phyloP scores from a whole-genome alignment of 371 early-diverging fungal species.

The Apophysomyces trapeziformis region DNA sequence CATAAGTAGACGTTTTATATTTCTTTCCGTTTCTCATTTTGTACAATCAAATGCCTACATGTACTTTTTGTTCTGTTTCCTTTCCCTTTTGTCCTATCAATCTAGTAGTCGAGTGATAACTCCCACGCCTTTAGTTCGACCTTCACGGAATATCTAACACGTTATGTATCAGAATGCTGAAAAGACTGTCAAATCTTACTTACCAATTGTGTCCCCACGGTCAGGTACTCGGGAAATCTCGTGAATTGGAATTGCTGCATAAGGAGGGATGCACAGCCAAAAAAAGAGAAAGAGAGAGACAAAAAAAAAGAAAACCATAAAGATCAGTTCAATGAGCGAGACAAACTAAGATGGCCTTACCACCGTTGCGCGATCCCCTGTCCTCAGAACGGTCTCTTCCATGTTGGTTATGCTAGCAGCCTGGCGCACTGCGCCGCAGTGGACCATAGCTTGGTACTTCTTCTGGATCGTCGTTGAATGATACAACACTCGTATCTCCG shows the following conservation, averaged over 20 bases:
- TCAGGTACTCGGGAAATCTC: conserved; percentile 82
- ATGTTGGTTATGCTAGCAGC: conserved; percentile 84
- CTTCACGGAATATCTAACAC: conserved; percentile 76
- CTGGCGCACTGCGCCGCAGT: conserved; percentile 90
- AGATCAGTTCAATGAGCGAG: neutral
- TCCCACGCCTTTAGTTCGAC: conserved; percentile 92
- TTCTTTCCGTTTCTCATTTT: neutral
- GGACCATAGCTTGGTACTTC: conserved; percentile 94
- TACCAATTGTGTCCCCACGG: conserved; percentile 73
- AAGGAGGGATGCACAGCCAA: too few species aligned
- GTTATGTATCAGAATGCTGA: neutral
- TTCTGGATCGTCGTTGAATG: conserved; percentile 90
- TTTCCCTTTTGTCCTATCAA: conserved; percentile 1
- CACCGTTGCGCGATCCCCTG: conserved; percentile 88
- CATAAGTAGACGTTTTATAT: conserved; percentile 5
- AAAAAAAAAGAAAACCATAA: conserved; percentile 23
- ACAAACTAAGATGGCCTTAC: conserved; percentile 28
- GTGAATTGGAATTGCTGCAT: conserved; percentile 75
- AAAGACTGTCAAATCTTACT: conserved; percentile 18
- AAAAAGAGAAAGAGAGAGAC: conserved; percentile 21
- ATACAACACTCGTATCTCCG: conserved; percentile 88
- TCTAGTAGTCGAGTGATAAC: conserved; percentile 67
- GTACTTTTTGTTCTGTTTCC: neutral
- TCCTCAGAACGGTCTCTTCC: conserved; percentile 76
- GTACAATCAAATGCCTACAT: conserved; percentile 5